Base-by-base conservation (phyloP, 2,329 filamentous ascomycete genomes). In the Geosmithia flava region DNA sequence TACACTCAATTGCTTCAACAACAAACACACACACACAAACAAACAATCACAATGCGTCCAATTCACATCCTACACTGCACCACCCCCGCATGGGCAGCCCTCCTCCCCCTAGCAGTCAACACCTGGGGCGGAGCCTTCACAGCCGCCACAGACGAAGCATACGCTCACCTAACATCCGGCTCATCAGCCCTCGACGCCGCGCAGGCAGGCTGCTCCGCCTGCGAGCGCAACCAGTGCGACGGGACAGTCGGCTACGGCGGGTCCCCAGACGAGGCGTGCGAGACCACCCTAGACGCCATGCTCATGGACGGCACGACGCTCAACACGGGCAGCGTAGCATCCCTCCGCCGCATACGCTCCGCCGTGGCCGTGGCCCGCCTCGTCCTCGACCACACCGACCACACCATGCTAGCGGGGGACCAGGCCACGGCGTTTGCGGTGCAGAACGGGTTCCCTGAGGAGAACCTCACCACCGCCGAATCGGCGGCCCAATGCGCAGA, bases 231-330 rank as follows among this genome's bases (percentile, higher is more conserved):
- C 46, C 74, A 71, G 52, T 78, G 75, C 60, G 74, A 78, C 55
- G 68, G 69, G 45, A 75, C 67, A 39, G 75, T 78, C 39, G 75
- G 75, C 47, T 76, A 63, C 53, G 74, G 74, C 48, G 74, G 75
- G 7, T 76, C 73, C 2, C 73, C 74, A 0, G 74, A 76, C 52
- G 75, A 78, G 56, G 58, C 61, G 30, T 78, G 75, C 60, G 75
- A 78, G 61, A 78, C 75, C 3, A 77, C 74, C 1, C 71, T 78
- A 15, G 75, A 78, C 58, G 74, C 75, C n/a, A 67, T 78, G 64
- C 68, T 78, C 58, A 77, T 78, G 68, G 74, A 78, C 56, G 74
- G 75, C 27, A 60, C 58, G 0, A 72, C 65, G n/a, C 66, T 78
- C 62, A 74, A 75, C 16, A 65, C 68, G 1, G 75, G 75, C 42